phyloP scores from a whole-genome alignment of 768 basidiomycete species.

The Lyophyllum semitale region DNA sequence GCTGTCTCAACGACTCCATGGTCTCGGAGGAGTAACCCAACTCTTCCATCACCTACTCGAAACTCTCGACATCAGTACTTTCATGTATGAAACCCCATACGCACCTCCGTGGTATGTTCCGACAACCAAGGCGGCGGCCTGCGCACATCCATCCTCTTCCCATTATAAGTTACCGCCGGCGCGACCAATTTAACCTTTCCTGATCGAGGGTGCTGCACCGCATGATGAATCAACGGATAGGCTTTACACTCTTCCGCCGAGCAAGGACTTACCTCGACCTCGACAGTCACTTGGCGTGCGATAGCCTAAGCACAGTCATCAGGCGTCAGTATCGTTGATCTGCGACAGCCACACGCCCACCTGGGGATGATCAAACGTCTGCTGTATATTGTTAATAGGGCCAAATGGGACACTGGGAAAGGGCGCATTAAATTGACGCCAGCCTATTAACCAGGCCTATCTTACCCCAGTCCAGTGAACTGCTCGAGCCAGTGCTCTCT shows the following conservation, averaged over 20 bases:
- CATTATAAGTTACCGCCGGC: conserved; percentile 82
- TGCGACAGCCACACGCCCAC: conserved; percentile 21
- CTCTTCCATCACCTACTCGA: conserved; percentile 30
- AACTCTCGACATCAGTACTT: neutral
- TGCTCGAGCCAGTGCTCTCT: conserved; percentile 75
- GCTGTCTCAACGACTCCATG: conserved; percentile 17
- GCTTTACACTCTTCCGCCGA: conserved; percentile 27
- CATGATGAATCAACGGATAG: conserved; percentile 17
- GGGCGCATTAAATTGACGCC: neutral
- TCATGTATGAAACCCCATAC: neutral
- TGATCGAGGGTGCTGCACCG: conserved; percentile 64
- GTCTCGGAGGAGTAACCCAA: conserved; percentile 25
- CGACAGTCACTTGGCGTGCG: conserved; percentile 73
- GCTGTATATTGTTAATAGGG: conserved; percentile 88
- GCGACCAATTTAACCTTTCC: conserved; percentile 80
- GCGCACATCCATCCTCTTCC: conserved; percentile 70
- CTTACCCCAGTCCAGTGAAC: conserved; percentile 79
- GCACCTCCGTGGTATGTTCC: conserved; percentile 78
- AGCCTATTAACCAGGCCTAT: neutral
- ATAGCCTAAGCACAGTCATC: conserved; percentile 51
- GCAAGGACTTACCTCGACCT: conserved; percentile 66
- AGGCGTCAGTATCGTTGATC: neutral
- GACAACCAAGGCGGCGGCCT: conserved; percentile 87
- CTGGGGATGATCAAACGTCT: conserved; percentile 89
- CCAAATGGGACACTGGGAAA: conserved; percentile 72